Percentiles rank a stretch among this genome's conserved stretches.
Evolutionary conservation across 2,329 filamentous ascomycete genomes (phyloP).

Genomic region (Plenodomus tracheiphilus): DNA sequence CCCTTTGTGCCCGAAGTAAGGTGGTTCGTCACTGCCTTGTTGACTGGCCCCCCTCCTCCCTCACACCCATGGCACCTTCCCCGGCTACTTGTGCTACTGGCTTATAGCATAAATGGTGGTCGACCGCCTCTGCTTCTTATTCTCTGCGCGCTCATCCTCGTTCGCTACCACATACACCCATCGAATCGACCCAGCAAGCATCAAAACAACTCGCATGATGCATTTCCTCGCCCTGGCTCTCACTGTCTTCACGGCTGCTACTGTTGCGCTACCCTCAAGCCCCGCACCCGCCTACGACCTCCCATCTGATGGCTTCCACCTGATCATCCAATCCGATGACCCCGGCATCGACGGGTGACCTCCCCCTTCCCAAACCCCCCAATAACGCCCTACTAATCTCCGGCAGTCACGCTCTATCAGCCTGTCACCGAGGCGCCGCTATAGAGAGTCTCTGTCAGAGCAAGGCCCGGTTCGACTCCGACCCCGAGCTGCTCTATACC

Average conservation of each 20-base stretch:
- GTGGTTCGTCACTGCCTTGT: background rate
- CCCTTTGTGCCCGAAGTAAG: background rate
- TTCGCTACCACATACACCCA: too few species aligned
- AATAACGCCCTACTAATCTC: too few species aligned
- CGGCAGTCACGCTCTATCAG: conserved; percentile 23
- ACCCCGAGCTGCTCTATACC: conserved; percentile 17
- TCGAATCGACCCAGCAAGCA: too few species aligned
- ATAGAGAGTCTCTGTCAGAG: conserved; percentile 46
- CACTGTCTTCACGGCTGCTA: conserved; percentile 1
- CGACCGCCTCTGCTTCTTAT: too few species aligned
- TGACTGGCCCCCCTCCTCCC: background rate
- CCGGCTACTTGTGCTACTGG: background rate
- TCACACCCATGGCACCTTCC: background rate
- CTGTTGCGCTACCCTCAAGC: background rate
- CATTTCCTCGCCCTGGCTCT: conserved; percentile 5
- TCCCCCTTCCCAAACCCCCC: too few species aligned
- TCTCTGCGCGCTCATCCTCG: too few species aligned
- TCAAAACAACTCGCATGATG: conserved; percentile 1
- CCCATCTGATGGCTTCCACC: conserved; percentile 24
- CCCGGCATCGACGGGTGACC: conserved; percentile 19
- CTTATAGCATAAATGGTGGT: background rate
- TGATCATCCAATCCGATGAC: conserved; percentile 24
- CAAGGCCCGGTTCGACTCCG: conserved; percentile 5
- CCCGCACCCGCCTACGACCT: conserved; percentile 5
- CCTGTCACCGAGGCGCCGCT: conserved; percentile 51